Conservation (phyloP, 768 basidiomycete species). For the Tubosaeta sp. region DNA sequence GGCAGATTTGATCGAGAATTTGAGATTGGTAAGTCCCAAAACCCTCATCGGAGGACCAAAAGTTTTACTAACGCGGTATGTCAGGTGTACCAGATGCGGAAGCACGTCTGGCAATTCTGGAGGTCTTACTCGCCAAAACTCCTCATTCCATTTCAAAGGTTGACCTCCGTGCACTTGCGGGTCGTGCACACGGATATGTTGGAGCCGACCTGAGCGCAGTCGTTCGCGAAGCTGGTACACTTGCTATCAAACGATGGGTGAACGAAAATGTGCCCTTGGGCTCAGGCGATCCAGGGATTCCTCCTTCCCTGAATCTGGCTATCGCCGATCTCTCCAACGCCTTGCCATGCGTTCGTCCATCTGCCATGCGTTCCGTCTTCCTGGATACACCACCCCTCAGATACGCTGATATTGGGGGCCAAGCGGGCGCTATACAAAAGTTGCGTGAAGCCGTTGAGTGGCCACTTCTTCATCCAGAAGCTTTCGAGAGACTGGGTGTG, state of each 20-base stretch:
- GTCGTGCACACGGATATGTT: conserved; percentile 90
- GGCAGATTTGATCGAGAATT: conserved; percentile 94
- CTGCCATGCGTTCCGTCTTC: conserved; percentile 91
- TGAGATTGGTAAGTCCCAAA: conserved; percentile 67
- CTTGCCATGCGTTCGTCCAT: conserved; percentile 79
- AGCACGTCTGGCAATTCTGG: conserved; percentile 80
- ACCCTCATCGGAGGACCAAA: not conserved
- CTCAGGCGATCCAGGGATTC: conserved; percentile 4
- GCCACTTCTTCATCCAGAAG: conserved; percentile 84
- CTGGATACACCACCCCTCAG: conserved; percentile 78
- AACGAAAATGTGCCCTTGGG: conserved; percentile 17
- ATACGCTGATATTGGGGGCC: conserved; percentile 90
- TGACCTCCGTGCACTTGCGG: conserved; percentile 64
- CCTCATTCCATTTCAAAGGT: conserved; percentile 64
- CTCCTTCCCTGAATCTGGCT: conserved; percentile 40
- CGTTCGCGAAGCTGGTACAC: conserved; percentile 87
- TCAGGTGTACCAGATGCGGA: conserved; percentile 84
- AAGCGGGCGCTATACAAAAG: conserved; percentile 74
- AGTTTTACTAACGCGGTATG: not conserved
- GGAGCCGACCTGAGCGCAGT: conserved; percentile 93
- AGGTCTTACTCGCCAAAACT: conserved; percentile 76
- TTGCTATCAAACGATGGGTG: conserved; percentile 84
- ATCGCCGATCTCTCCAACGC: conserved; percentile 63
- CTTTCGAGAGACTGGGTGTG: conserved; percentile 84
- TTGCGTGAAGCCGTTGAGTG: conserved; percentile 91